These are phyloP conservation scores for Cylindrodendrum hubeiense DNA, from an alignment of 2,329 filamentous ascomycete species.

Conservation along the genomic window DNA sequence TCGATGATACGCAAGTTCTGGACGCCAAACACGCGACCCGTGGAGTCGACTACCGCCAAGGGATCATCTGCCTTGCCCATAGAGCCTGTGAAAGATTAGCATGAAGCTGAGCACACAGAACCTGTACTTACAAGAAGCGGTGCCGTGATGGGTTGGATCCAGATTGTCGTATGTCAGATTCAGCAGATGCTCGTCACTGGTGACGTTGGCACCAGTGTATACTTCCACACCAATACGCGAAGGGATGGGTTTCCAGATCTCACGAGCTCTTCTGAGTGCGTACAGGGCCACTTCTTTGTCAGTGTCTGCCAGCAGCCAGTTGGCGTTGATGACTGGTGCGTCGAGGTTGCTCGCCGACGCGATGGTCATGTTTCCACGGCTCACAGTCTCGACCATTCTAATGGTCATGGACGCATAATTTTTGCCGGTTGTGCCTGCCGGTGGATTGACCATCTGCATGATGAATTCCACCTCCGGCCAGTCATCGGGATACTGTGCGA, in stretches of 20 bases:
- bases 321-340: conserved; percentile 58
- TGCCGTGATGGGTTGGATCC: neutral
- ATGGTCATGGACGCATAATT: conserved; percentile 40
- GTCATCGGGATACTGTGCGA: conserved; percentile 45
- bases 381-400: conserved; percentile 54
- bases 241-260: conserved; percentile 31
- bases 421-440: conserved; percentile 23
- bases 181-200: conserved; percentile 58
- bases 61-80: conserved; percentile 34
- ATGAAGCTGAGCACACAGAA: neutral
- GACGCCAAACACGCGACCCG: conserved; percentile 35
- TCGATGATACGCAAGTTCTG: conserved; percentile 30
- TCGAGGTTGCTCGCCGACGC: conserved; percentile 48
- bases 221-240: conserved; percentile 47
- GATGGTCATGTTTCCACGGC: conserved; percentile 60
- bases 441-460: conserved; percentile 20
- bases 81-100: conserved; percentile 34
- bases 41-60: conserved; percentile 34
- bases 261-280: conserved; percentile 41
- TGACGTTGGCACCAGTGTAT: conserved; percentile 50
- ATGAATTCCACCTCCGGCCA: conserved; percentile 52
- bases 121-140: neutral
- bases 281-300: conserved; percentile 60
- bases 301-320: conserved; percentile 56
- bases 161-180: conserved; percentile 37